These are phyloP conservation scores for Osmanthus fragrans DNA, from an alignment of 257 asterid species.

Conservation along the genomic window DNA sequence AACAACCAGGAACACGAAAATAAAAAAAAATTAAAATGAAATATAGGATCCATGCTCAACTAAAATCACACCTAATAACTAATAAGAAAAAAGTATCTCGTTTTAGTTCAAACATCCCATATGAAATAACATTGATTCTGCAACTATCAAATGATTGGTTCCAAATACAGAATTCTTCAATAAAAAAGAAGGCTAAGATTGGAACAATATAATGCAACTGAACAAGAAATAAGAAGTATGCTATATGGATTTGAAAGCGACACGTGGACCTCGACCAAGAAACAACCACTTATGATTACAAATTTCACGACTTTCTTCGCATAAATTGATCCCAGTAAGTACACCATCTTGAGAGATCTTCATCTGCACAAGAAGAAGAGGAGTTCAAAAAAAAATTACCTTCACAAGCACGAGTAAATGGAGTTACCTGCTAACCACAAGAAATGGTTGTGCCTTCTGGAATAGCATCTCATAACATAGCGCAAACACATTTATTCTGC, in stretches of 20 bases:
- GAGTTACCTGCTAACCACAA: conserved; percentile 20
- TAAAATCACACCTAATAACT: no score
- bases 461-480: conserved; percentile 59
- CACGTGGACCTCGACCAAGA: conserved; percentile 11
- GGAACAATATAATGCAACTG: conserved; percentile 13
- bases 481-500: conserved; percentile 69
- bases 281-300: background rate
- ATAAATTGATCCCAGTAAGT: conserved; percentile 3
- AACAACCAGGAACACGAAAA: no score
- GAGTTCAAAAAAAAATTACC: background rate
- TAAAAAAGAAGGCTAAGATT: conserved; percentile 10
- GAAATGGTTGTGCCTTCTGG: conserved; percentile 20
- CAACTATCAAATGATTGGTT: conserved; percentile 1
- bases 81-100: no score
- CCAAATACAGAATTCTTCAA: conserved; percentile 6
- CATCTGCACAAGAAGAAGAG: conserved; percentile 26
- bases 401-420: background rate
- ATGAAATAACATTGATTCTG: background rate
- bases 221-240: background rate
- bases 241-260: conserved; percentile 3
- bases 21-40: no score
- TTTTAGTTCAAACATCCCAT: no score
- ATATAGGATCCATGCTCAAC: no score
- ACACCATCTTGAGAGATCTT: conserved; percentile 6
- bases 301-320: conserved; percentile 20